Base-by-base conservation (phyloP, 305 asterid species). In the Salvia sclarea region DNA sequence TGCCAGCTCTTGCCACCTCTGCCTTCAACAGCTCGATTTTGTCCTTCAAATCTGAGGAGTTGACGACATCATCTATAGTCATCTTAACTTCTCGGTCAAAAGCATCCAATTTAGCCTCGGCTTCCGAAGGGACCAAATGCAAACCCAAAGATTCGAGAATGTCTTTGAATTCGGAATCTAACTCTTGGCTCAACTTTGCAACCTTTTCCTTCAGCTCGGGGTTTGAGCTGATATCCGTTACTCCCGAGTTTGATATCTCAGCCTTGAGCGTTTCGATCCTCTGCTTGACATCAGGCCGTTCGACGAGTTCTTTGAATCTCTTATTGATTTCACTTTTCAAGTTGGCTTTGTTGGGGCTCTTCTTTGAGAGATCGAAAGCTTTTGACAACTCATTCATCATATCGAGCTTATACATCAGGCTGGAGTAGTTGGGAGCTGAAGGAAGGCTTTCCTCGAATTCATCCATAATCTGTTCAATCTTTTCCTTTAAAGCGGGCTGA, bases 391-490 rank as follows among this genome's bases (percentile, higher is more conserved):
- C 92, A 28, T 79, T 73, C 75, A 87, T 72, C 91, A 79, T 80
- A 47, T 77, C 85, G 61, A 86, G 83, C 83, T 86, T 91, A 68
- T 65, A 53, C 66, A 75, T 80, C 73, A 94, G 73, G 79, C 83
- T 85, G 16, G 79, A 37, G 81, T 86, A 87, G 64, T 86, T 86
- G 37, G 96, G 91, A 82, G 95, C 88, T 45, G 81, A 65, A 41
- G 90, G 84, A 60, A 94, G 84, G 7, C 66, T 89, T 71, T 75
- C 75, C 14, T 64, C 60, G 57, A 89, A 91, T 74, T 91, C 96
- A 10, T 69, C 70, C 65, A 61, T 79, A 54, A 91, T 68, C 52
- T 80, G 77, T 56, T 86, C 87, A 22, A 87, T 77, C 76, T 86
- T 86, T 74, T 82, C 93, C 74, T 70, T 78, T 43, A 85, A 59